Conservation (phyloP, 2,329 filamentous ascomycete species). For the Pyrenochaeta sp. region DNA sequence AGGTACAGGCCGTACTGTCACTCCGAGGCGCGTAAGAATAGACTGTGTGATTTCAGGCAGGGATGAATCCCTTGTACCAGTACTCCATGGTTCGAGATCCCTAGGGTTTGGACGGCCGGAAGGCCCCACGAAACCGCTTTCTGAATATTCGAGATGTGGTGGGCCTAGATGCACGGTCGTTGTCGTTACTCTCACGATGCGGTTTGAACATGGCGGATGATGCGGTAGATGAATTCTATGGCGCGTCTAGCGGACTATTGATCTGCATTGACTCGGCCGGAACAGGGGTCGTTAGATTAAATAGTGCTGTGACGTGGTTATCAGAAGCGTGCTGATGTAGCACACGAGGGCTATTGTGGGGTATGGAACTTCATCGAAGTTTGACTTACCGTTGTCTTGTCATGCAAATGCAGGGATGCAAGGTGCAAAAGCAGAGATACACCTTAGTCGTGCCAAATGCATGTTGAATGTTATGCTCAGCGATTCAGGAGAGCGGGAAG, state of each 20-base stretch:
- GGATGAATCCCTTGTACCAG: neutral
- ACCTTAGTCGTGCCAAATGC: neutral
- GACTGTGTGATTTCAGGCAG: constrained; percentile 4
- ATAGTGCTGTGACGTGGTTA: constrained; percentile 1
- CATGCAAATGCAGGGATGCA: neutral
- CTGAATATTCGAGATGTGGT: no score
- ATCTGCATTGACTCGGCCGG: neutral
- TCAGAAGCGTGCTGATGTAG: constrained; percentile 1
- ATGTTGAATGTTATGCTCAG: neutral
- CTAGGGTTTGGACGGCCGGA: neutral
- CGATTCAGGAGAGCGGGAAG: no score
- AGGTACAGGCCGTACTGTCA: constrained; percentile 5
- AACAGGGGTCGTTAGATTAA: constrained; percentile 7
- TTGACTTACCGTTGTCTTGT: constrained; percentile 6
- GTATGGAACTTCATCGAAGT: neutral
- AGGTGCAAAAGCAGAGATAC: neutral
- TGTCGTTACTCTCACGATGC: neutral
- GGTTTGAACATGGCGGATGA: constrained; percentile 2
- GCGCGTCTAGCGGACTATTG: neutral
- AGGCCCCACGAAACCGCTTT: no score
- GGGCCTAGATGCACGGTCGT: neutral
- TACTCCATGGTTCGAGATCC: neutral
- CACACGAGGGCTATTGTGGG: neutral
- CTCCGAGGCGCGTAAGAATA: neutral
- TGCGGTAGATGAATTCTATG: neutral